Percentiles rank a stretch among this genome's conserved stretches.
Evolutionary conservation across 805 yeast genomes (phyloP).

Genomic region (Candida silvicultrix): DNA sequence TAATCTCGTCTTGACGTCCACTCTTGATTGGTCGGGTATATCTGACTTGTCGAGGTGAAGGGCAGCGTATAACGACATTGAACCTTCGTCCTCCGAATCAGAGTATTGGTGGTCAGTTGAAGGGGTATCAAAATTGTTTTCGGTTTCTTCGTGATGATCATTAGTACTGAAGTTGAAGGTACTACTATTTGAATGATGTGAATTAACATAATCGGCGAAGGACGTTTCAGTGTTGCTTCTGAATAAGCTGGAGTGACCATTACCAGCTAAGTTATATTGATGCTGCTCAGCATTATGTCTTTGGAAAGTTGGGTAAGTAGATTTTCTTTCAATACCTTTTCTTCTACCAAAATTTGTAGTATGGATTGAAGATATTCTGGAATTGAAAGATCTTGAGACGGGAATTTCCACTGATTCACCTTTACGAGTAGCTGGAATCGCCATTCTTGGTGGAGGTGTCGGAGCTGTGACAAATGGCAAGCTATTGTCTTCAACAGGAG

Average conservation of each 20-base stretch:
- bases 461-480: constrained; percentile 29
- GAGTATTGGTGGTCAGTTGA: constrained; percentile 6
- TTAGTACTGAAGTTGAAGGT: constrained; percentile 17
- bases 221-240: constrained; percentile 13
- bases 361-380: constrained; percentile 19
- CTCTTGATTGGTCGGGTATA: constrained; percentile 22
- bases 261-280: background rate
- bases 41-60: constrained; percentile 30
- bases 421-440: constrained; percentile 74
- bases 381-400: constrained; percentile 20
- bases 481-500: constrained; percentile 14
- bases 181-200: constrained; percentile 10
- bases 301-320: constrained; percentile 7
- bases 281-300: constrained; percentile 5
- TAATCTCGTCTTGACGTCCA: constrained; percentile 26
- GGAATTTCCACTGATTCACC: constrained; percentile 80
- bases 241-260: background rate
- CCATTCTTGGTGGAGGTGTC: constrained; percentile 63
- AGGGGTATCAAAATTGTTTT: constrained; percentile 1
- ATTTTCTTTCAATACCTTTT: constrained; percentile 13
- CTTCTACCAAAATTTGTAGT: constrained; percentile 20
- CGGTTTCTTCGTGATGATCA: constrained; percentile 9
- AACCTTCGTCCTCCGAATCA: constrained; percentile 54
- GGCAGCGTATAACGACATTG: constrained; percentile 60
- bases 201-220: constrained; percentile 20